A percentile compares a stretch with the other conserved stretches of the same genome.
Conservation (phyloP, 169 alveolate species). For the Eimeria maxima region DNA sequence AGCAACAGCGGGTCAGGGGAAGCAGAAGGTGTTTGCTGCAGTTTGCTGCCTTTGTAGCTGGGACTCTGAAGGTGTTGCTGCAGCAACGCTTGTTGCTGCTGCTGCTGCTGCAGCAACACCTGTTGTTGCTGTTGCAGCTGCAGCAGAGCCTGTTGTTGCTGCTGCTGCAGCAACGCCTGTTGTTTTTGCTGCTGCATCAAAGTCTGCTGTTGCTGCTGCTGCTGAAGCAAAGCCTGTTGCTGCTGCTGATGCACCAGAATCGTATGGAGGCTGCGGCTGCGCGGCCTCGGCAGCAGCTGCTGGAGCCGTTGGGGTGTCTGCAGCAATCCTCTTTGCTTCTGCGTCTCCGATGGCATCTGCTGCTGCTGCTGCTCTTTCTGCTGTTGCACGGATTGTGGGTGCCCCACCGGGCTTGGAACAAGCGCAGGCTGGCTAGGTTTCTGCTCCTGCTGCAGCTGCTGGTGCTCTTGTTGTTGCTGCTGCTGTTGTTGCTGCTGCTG, state of each 20-base stretch:
- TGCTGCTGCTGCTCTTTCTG: not conserved
- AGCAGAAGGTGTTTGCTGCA: too few species aligned
- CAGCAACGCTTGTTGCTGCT: too few species aligned
- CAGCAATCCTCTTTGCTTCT: not conserved
- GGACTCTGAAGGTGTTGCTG: too few species aligned
- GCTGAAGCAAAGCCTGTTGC: not conserved
- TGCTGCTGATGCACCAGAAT: constrained; percentile 19
- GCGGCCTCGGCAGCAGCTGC: constrained; percentile 14
- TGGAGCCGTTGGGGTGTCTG: not conserved
- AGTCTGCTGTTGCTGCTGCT: too few species aligned
- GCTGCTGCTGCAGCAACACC: too few species aligned
- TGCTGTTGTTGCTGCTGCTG: not conserved
- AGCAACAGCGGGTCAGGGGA: not conserved
- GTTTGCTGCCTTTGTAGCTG: not conserved
- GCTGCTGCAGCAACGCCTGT: too few species aligned
- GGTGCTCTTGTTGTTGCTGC: not conserved
- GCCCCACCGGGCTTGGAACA: not conserved
- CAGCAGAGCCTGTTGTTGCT: not conserved
- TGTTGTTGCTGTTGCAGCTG: too few species aligned
- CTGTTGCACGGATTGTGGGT: not conserved
- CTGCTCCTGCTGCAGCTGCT: not conserved
- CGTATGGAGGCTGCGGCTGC: not conserved
- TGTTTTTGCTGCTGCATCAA: too few species aligned
- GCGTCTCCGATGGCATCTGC: not conserved
- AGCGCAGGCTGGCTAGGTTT: not conserved